phyloP scores from a whole-genome alignment of 2,329 filamentous ascomycete species.

The Plectosphaerella cucumerina region DNA sequence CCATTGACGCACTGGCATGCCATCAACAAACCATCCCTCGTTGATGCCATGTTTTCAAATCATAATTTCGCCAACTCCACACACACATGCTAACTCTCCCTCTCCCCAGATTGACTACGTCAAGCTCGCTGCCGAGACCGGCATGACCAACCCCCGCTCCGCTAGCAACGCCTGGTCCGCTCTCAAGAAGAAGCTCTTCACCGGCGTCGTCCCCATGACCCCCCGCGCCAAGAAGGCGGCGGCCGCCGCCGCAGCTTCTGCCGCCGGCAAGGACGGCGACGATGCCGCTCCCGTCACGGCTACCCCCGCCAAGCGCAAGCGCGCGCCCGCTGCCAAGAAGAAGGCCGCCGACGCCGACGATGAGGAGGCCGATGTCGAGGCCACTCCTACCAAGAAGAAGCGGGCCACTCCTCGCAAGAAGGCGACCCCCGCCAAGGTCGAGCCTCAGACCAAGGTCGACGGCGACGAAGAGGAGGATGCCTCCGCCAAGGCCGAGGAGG shows the following conservation, averaged over 20 bases:
- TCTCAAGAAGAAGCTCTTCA: constrained; percentile 21
- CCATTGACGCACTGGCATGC: no score
- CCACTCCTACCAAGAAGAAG: constrained; percentile 11
- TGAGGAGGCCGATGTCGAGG: not conserved
- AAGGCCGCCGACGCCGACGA: constrained; percentile 1
- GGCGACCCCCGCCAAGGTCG: constrained; percentile 1
- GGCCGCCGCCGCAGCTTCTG: not conserved
- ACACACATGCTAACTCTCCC: no score
- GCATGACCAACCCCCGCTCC: constrained; percentile 17
- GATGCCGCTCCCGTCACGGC: not conserved
- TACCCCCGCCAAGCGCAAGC: constrained; percentile 6
- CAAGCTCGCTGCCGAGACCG: constrained; percentile 15
- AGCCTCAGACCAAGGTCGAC: constrained; percentile 3
- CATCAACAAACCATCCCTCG: no score
- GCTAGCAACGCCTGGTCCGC: constrained; percentile 18
- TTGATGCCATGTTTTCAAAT: no score
- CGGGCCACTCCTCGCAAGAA: constrained; percentile 1
- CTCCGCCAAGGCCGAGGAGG: not conserved
- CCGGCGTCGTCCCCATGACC: constrained; percentile 7
- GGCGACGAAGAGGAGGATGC: not conserved
- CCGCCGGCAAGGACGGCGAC: not conserved
- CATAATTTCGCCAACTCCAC: no score
- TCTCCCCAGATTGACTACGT: constrained; percentile 17
- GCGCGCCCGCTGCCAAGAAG: constrained; percentile 7
- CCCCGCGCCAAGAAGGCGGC: constrained; percentile 14